Conservation (phyloP, 306 rosid species). For the Astragalus membranaceus region DNA sequence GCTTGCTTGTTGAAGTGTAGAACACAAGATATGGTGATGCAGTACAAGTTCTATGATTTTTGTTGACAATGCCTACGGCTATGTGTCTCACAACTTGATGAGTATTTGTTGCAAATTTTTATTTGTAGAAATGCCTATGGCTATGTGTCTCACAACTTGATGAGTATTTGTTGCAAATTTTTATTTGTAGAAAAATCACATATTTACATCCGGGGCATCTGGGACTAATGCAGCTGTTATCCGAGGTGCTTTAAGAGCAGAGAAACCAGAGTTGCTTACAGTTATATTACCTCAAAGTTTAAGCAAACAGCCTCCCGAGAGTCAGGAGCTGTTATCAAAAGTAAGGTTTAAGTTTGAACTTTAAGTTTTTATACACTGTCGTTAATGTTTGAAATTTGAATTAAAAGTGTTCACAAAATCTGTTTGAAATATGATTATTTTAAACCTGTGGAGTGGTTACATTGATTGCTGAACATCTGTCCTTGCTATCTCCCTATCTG, state of each 20-base stretch:
- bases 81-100: neutral
- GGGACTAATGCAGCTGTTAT: slow-evolving; percentile 99
- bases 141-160: neutral
- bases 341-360: slow-evolving; percentile 38
- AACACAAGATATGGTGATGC: slow-evolving; percentile 3
- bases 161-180: slow-evolving; percentile 19
- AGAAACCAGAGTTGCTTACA: slow-evolving; percentile 94
- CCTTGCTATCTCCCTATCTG: neutral
- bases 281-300: slow-evolving; percentile 97
- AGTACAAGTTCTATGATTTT: slow-evolving; percentile 9
- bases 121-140: slow-evolving; percentile 37
- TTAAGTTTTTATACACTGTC: neutral
- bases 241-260: slow-evolving; percentile 99
- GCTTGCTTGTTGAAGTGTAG: slow-evolving; percentile 19
- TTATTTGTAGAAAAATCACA: slow-evolving; percentile 80
- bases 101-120: slow-evolving; percentile 21
- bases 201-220: slow-evolving; percentile 97
- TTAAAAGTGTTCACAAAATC: neutral
- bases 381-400: slow-evolving; percentile 7
- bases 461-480: neutral
- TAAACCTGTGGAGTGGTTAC: neutral
- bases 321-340: slow-evolving; percentile 94
- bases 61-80: neutral
- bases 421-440: neutral
- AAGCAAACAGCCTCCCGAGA: slow-evolving; percentile 94